These are phyloP conservation scores for Rubia peregrina DNA, from an alignment of 305 asterid species.

Conservation along the genomic window DNA sequence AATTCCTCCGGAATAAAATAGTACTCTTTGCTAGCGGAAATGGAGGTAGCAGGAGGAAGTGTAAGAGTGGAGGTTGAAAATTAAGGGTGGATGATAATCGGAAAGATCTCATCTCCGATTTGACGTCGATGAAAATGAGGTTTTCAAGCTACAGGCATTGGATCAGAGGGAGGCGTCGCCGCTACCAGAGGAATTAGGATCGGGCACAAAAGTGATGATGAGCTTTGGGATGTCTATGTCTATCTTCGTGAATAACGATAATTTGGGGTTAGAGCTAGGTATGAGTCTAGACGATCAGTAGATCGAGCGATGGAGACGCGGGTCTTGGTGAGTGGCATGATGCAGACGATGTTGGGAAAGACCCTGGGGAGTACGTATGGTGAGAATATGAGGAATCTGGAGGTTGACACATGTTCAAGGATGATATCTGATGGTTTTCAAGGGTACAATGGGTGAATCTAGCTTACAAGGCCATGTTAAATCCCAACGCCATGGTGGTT, in stretches of 20 bases:
- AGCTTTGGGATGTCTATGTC: slow-evolving; percentile 13
- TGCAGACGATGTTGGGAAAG: no score
- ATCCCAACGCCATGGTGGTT: neutral
- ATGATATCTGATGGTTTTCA: slow-evolving; percentile 29
- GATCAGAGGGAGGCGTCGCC: neutral
- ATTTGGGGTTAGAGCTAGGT: slow-evolving; percentile 3
- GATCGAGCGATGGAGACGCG: slow-evolving; percentile 31
- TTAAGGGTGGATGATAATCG: slow-evolving; percentile 5
- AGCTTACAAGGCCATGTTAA: slow-evolving; percentile 31
- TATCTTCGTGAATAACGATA: neutral
- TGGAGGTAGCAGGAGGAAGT: slow-evolving; percentile 7
- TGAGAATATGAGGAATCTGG: slow-evolving; percentile 35
- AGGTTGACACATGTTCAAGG: slow-evolving; percentile 31
- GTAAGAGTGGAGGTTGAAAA: slow-evolving; percentile 1
- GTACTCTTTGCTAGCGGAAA: neutral
- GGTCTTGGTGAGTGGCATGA: no score
- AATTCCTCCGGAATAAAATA: neutral
- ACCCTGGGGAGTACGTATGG: slow-evolving; percentile 26
- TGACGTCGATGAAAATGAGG: neutral
- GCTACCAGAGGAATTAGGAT: slow-evolving; percentile 7
- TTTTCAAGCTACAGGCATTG: slow-evolving; percentile 9
- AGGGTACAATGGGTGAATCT: slow-evolving; percentile 35
- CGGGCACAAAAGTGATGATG: neutral
- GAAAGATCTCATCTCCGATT: slow-evolving; percentile 9
- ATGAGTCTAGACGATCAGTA: neutral